A percentile compares a stretch with the other conserved stretches of the same genome.
phyloP scores from a whole-genome alignment of 164 flowering plant genomes.

The Sextonia rubra region DNA sequence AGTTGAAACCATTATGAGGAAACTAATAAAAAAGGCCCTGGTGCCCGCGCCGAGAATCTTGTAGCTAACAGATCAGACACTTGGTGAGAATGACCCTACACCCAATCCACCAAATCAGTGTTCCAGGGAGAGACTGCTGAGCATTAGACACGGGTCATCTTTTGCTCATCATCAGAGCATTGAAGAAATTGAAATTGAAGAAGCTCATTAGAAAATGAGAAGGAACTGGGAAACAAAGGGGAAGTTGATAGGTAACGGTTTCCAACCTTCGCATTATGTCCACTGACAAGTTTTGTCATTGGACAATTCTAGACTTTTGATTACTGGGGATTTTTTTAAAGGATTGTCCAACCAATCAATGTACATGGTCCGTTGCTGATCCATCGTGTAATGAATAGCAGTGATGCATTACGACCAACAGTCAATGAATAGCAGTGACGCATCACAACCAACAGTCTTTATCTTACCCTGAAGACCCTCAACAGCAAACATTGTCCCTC shows the following conservation, averaged over 20 bases:
- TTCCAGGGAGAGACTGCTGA: conserved; percentile 2
- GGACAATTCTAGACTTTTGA: too few relatives aligned
- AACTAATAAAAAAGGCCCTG: conserved; percentile 11
- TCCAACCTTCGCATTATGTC: conserved; percentile 1
- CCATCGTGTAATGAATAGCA: too few relatives aligned
- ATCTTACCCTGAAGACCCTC: too few relatives aligned
- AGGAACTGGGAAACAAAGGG: not conserved
- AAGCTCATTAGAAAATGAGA: too few relatives aligned
- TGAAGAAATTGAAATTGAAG: not conserved
- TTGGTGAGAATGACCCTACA: conserved; percentile 6
- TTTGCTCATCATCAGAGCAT: not conserved
- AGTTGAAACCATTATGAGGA: conserved; percentile 38
- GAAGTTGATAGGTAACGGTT: conserved; percentile 8
- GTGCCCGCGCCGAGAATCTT: conserved; percentile 38
- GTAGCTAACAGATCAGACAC: conserved; percentile 36
- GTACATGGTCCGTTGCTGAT: too few relatives aligned
- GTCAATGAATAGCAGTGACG: too few relatives aligned
- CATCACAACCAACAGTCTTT: too few relatives aligned
- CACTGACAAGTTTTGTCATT: not conserved
- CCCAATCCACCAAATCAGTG: conserved; percentile 17
- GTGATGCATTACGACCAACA: too few relatives aligned
- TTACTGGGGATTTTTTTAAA: too few relatives aligned
- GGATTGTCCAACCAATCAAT: too few relatives aligned
- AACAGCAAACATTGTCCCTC: too few relatives aligned
- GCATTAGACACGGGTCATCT: not conserved